Evolutionary conservation across 2,329 filamentous ascomycete species (phyloP).

Genomic region (Sclerotinia borealis): DNA sequence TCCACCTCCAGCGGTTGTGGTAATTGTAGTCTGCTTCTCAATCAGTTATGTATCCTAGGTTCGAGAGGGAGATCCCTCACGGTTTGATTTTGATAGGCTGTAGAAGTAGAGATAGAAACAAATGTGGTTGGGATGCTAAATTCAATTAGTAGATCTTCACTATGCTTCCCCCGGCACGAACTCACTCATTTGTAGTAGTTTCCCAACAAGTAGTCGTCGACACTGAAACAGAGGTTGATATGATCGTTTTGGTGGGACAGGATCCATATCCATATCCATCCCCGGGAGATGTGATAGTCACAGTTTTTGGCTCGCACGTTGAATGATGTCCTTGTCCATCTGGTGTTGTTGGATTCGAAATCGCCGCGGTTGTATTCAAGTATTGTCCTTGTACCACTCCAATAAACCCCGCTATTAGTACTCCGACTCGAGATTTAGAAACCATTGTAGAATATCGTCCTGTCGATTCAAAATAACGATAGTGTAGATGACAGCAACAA

Average conservation of each 20-base stretch:
- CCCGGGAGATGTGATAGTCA: not conserved
- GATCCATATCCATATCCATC: not conserved
- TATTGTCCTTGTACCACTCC: constrained; percentile 17
- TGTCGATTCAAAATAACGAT: constrained; percentile 23
- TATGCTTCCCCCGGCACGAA: not conserved
- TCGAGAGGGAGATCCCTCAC: not conserved
- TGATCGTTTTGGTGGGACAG: constrained; percentile 17
- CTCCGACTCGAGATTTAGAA: constrained; percentile 2
- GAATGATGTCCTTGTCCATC: not conserved
- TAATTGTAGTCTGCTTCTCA: not conserved
- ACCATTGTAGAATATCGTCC: constrained; percentile 16
- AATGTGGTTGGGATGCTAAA: not conserved
- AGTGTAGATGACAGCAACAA: constrained; percentile 20
- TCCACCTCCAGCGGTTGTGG: not conserved
- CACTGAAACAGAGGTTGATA: not conserved
- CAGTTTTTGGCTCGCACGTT: constrained; percentile 1
- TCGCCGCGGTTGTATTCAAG: constrained; percentile 5
- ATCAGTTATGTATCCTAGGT: not conserved
- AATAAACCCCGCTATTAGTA: constrained; percentile 17
- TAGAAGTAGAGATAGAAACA: not conserved
- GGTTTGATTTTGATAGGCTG: not conserved
- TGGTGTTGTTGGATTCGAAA: not conserved
- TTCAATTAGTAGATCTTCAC: not conserved
- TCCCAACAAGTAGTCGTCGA: not conserved
- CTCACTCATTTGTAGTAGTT: not conserved